A percentile compares a stretch with the other conserved stretches of the same genome.
phyloP scores from a whole-genome alignment of 2,329 filamentous ascomycete species.

The Aspergillus neoniger region DNA sequence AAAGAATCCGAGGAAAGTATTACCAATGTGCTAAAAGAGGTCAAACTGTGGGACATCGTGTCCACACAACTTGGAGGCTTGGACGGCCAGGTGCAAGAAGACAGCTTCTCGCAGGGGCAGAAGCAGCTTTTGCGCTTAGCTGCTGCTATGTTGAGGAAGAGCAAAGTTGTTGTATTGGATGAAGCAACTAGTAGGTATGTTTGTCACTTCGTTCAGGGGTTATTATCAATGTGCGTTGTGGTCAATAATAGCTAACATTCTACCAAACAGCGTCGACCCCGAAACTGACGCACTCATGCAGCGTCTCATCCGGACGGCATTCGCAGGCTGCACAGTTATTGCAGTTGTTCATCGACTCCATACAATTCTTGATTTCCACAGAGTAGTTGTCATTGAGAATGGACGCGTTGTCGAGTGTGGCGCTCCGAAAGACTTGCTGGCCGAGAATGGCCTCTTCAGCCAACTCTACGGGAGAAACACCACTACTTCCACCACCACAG shows the following conservation, averaged over 20 bases:
- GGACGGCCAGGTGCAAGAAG: background rate
- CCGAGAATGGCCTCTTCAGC: background rate
- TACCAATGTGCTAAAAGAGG: conserved; percentile 4
- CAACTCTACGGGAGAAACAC: background rate
- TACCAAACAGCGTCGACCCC: background rate
- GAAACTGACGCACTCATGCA: conserved; percentile 5
- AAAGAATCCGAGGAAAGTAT: background rate
- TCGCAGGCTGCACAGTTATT: background rate
- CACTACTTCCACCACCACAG: background rate
- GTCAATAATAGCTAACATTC: too few species aligned
- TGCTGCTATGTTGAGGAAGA: conserved; percentile 3
- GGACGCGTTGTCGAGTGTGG: background rate
- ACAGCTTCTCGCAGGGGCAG: conserved; percentile 5
- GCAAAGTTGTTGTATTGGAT: conserved; percentile 3
- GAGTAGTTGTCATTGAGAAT: background rate
- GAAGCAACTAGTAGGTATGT: conserved; percentile 1
- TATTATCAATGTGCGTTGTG: too few species aligned
- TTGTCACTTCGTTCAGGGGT: too few species aligned
- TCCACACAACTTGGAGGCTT: background rate
- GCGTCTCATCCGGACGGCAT: background rate
- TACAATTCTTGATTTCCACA: background rate
- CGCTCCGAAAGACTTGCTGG: background rate
- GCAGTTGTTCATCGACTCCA: conserved; percentile 1
- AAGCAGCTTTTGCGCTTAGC: conserved; percentile 1
- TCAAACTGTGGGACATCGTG: conserved; percentile 11